These are phyloP conservation scores for Quercus bicolor DNA, from an alignment of 306 rosid genomes.

Conservation along the genomic window DNA sequence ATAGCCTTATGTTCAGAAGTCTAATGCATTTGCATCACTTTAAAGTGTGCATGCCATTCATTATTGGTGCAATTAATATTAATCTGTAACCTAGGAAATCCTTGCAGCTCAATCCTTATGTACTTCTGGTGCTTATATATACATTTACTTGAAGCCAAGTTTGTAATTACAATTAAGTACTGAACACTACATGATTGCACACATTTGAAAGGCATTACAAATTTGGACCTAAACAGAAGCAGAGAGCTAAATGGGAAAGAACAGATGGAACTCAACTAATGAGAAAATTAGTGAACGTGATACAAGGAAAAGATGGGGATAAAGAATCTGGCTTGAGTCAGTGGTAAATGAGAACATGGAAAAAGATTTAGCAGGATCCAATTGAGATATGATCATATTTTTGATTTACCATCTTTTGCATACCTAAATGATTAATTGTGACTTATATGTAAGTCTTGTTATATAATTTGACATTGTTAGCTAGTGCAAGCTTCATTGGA, in stretches of 20 bases:
- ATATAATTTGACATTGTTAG: constrained; percentile 4
- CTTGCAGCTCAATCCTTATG: too few species aligned
- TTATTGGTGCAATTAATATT: neutral
- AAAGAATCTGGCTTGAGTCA: neutral
- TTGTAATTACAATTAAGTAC: neutral
- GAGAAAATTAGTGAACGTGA: neutral
- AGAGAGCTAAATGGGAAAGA: neutral
- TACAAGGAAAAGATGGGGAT: neutral
- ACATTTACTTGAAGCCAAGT: neutral
- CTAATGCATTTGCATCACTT: neutral
- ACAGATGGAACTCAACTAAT: neutral
- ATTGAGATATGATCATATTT: neutral
- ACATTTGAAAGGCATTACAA: neutral
- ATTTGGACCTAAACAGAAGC: neutral
- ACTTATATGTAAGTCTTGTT: neutral
- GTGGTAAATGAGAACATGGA: neutral
- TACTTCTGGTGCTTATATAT: neutral
- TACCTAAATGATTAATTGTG: constrained; percentile 6
- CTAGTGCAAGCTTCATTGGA: too few species aligned
- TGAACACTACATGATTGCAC: neutral
- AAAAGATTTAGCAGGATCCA: neutral
- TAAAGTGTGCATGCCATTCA: neutral
- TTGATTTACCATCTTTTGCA: neutral
- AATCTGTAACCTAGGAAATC: neutral
- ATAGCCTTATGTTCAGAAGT: too few species aligned